Base-by-base conservation (phyloP, 352 stramenopile genomes). In the Salisapilia sapeloensis region DNA sequence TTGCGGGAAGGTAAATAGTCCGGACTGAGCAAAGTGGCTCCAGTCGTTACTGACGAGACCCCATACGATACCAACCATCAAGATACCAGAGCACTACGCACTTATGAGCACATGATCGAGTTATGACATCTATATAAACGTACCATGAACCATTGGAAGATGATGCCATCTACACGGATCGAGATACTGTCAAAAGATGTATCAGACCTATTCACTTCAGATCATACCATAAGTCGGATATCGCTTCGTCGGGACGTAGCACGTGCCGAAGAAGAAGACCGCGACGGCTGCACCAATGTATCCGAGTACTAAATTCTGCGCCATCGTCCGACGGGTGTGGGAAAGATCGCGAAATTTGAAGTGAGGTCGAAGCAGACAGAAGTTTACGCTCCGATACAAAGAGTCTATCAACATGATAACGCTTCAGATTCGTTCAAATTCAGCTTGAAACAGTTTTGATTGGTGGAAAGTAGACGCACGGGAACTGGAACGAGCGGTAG, bases 101-200 rank as follows among this genome's bases (percentile, higher is more conserved):
- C n/a, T 22, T 3, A 43, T 16, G 48, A 25, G 6, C 24, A 35
- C 18, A 35, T 15, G 9, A 33, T 35, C 22, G 22, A 47, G 16
- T 5, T 7, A 10, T 3, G 22, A 11, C 10, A 0, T 11, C 24
- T 6, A 8, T n/a, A 6, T 3, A 4, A 30, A 42, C 58, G 30
- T 27, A 81, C 70, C 72, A 89, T 89, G 44, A 85, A 85, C 72
- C 72, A 89, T 44, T 89, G 72, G 48, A 84, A 89, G 41, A 89
- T 82, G 39, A 89, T 85, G 20, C 72, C 72, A 42, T 89, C 72
- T 82, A 23, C 34, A 51, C 2, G 22, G 34, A 12, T 21, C 3
- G 35, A 14, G 21, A 22, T 13, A 15, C 35, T 19, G 4, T 15
- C 12, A 29, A 35, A 23, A 35, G 19, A 40, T 32, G 11, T 15